Evolutionary conservation across 371 early-diverging fungal genomes (phyloP), one percentile per base, ranked within the genome.

Genomic region (Conidiobolus incongruus): DNA sequence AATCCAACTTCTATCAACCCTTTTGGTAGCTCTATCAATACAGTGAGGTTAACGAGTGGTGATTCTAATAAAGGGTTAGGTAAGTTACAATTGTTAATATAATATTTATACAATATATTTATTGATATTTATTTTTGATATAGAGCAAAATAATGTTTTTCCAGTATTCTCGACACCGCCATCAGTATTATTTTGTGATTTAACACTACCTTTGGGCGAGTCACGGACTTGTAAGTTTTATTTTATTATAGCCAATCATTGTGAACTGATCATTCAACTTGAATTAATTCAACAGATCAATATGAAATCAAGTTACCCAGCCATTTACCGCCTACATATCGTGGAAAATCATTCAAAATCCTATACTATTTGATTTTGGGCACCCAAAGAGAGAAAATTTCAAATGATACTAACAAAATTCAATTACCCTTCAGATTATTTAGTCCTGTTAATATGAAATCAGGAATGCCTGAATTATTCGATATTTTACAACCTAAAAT

Each of bases 311-410:
- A 21, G 4, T n/a, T 39, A 26, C 39, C 39, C 6, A 21, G 21
- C 4, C 12, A 23, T 17, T 23, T 39, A 12, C 39, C 39, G 7
- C 23, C 39, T 13, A 39, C 11, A 7, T 23, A 39, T 23, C 17
- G 39, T 15, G 39, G 39, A 23, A 39, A 39, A 39, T 20, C 16
- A 13, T 6, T 23, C 17, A 39, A 23, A 26, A 21, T 39, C 23
- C 23, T 39, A 12, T 39, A 39, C 23, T 39, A 39, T 39, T 26
- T 39, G n/a, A 39, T 39, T 12, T 13, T 39, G 12, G 39, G 39
- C 7, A 39, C 39, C 10, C 39, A 39, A 19, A 4, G n/a, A 26
- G 39, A 21, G 7, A 11, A 26, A 20, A 26, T 39, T 13, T 19
- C 39, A 11, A 12, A 21, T 6, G 39, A 39, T 11, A 15, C 39